Percentiles rank a stretch among this genome's conserved stretches.
Evolutionary conservation across 306 rosid genomes (phyloP).

Genomic region (Pterocarpus santalinus): DNA sequence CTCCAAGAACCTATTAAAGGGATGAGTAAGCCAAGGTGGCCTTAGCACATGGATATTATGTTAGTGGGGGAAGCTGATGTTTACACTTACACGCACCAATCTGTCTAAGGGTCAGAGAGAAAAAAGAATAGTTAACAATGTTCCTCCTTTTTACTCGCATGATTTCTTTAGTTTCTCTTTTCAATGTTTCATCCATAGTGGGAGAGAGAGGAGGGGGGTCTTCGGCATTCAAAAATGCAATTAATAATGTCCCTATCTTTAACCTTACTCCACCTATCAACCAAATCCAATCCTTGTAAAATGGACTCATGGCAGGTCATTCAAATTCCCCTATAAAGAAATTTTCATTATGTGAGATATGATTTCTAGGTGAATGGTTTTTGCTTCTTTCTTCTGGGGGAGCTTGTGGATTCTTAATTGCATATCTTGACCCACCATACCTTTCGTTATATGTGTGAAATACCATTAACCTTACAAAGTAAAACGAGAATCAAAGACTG

Average conservation of each 20-base stretch:
- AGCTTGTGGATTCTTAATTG: constrained; percentile 60
- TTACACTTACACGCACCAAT: constrained; percentile 62
- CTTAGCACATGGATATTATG: constrained; percentile 69
- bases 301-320: constrained; percentile 62
- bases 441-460: constrained; percentile 42
- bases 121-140: constrained; percentile 56
- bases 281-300: constrained; percentile 63
- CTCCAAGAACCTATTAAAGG: constrained; percentile 65
- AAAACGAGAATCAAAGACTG: constrained; percentile 53
- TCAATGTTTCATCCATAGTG: constrained; percentile 59
- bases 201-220: constrained; percentile 43
- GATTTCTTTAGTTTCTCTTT: constrained; percentile 52
- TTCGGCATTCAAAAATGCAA: constrained; percentile 59
- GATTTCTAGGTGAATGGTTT: constrained; percentile 67
- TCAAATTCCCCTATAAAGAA: constrained; percentile 63
- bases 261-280: constrained; percentile 66
- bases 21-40: constrained; percentile 60
- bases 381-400: constrained; percentile 56
- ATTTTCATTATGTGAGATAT: constrained; percentile 58
- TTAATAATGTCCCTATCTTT: constrained; percentile 69
- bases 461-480: constrained; percentile 61
- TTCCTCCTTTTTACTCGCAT: constrained; percentile 43
- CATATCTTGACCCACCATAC: constrained; percentile 66
- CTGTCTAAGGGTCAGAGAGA: constrained; percentile 49
- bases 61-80: constrained; percentile 71